Conservation (phyloP, 345 rosid species). For the Stellera chamaejasme region DNA sequence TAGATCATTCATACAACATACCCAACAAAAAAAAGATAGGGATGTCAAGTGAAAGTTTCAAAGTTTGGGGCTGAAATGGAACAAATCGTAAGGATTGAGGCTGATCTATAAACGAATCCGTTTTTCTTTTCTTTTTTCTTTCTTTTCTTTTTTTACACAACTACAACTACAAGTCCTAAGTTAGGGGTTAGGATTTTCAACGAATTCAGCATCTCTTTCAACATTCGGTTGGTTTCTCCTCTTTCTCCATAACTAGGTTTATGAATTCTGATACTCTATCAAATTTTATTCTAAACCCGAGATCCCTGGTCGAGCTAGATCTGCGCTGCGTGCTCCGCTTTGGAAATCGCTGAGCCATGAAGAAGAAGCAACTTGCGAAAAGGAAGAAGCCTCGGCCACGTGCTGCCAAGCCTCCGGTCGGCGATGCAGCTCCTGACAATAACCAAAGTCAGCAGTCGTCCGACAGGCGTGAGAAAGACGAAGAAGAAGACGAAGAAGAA, state of each 20-base stretch:
- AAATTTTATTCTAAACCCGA: not conserved
- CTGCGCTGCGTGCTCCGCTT: not conserved
- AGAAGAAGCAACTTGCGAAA: constrained; percentile 42
- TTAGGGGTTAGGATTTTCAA: too few species aligned
- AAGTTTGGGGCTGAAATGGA: too few species aligned
- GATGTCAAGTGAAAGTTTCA: too few species aligned
- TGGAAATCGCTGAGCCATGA: not conserved
- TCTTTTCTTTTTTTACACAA: too few species aligned
- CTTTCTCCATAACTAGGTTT: constrained; percentile 10
- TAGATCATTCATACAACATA: too few species aligned
- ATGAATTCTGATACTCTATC: not conserved
- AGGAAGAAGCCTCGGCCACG: constrained; percentile 36
- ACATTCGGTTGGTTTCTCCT: not conserved
- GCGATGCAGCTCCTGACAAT: constrained; percentile 11
- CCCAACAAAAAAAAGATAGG: too few species aligned
- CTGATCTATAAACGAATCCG: too few species aligned
- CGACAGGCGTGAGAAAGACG: too few species aligned
- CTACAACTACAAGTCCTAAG: too few species aligned
- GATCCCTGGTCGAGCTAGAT: not conserved
- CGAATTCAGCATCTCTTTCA: too few species aligned
- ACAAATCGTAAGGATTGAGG: too few species aligned
- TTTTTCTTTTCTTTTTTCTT: too few species aligned
- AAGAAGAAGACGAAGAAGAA: constrained; percentile 1
- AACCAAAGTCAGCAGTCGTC: constrained; percentile 16
- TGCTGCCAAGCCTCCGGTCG: constrained; percentile 12